A percentile compares a stretch with the other conserved stretches of the same genome.
These are phyloP conservation scores for Seminavis robusta DNA, from an alignment of 108 stramenopile genomes.

Conservation along the genomic window DNA sequence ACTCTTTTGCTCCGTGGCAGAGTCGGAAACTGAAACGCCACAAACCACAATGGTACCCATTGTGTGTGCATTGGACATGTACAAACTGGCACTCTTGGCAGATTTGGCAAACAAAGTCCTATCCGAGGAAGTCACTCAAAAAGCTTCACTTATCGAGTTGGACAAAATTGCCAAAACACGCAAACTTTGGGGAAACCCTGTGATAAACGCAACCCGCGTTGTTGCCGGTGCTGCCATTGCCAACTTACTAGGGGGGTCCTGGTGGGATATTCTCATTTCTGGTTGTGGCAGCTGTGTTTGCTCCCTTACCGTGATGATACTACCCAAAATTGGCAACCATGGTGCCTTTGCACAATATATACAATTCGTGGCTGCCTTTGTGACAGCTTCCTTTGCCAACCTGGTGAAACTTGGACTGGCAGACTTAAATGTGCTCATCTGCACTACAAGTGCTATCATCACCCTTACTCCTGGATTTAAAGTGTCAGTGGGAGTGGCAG, in stretches of 20 bases:
- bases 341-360: conserved; percentile 11
- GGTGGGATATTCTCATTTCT: conserved; percentile 5
- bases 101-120: conserved; percentile 8
- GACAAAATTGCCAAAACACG: conserved; percentile 1
- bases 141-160: too few relatives aligned
- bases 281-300: background rate
- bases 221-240: conserved; percentile 1
- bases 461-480: conserved; percentile 6
- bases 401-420: background rate
- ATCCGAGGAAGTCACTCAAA: too few relatives aligned
- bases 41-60: background rate
- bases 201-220: background rate
- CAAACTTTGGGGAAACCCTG: conserved; percentile 1
- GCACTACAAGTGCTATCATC: conserved; percentile 1
- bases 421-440: conserved; percentile 3
- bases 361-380: background rate
- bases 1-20: conserved; percentile 3
- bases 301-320: background rate
- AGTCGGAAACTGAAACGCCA: background rate
- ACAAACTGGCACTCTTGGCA: conserved; percentile 11
- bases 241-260: conserved; percentile 7
- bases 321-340: background rate
- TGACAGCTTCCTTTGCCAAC: background rate
- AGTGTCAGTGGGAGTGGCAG: conserved; percentile 9
- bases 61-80: background rate